Evolutionary conservation across 1,284 basidiomycete genomes (phyloP).

Genomic region (Phellopilus nigrolimitatus): DNA sequence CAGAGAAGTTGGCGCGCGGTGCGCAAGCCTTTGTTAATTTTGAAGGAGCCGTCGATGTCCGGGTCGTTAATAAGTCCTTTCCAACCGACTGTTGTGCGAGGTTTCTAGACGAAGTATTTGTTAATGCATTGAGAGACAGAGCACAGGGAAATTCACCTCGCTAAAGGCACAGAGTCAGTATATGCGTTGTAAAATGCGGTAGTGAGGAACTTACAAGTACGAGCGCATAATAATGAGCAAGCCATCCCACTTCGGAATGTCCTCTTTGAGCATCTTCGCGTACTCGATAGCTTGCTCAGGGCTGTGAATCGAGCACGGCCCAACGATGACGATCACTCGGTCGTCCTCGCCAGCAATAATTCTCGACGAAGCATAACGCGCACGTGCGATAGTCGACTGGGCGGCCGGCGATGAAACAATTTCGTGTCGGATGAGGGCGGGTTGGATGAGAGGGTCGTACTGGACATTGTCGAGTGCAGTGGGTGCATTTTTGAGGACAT

Average conservation of each 20-base stretch:
- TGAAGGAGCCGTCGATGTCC: conserved; percentile 89
- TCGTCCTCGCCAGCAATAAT: conserved; percentile 83
- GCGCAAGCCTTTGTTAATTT: conserved; percentile 94
- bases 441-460: conserved; percentile 93
- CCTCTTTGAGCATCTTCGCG: conserved; percentile 69
- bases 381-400: conserved; percentile 67
- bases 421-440: conserved; percentile 84
- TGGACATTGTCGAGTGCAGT: conserved; percentile 29
- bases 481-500: conserved; percentile 19
- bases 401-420: conserved; percentile 57
- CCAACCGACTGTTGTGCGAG: conserved; percentile 85
- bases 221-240: conserved; percentile 93
- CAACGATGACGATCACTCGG: conserved; percentile 85
- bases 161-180: conserved; percentile 5
- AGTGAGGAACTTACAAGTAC: conserved; percentile 73
- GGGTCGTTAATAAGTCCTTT: conserved; percentile 90
- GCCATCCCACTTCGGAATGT: conserved; percentile 68
- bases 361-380: conserved; percentile 74
- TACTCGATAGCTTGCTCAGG: conserved; percentile 89
- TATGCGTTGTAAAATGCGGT: background rate
- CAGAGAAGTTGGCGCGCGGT: conserved; percentile 85
- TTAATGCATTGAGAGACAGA: conserved; percentile 15
- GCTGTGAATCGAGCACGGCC: conserved; percentile 95
- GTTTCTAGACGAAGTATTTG: conserved; percentile 50
- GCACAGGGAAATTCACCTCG: conserved; percentile 23